Evolutionary conservation across 2,329 filamentous ascomycete genomes (phyloP).

Genomic region (Mycosphaerelloides madeirae): DNA sequence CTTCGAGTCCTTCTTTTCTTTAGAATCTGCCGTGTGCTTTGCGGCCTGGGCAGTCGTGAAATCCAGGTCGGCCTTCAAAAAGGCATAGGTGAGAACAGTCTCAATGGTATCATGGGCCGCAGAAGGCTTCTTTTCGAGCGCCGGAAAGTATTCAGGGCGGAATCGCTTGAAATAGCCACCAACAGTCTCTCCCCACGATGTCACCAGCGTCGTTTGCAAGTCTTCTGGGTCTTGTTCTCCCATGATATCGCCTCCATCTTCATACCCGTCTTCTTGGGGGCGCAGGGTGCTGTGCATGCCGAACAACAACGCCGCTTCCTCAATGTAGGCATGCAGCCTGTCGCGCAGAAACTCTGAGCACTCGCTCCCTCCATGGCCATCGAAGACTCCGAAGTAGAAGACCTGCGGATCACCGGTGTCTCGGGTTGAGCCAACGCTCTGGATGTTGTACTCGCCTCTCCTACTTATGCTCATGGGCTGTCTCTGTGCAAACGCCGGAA

Average conservation of each 20-base stretch:
- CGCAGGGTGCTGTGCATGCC: constrained; percentile 71
- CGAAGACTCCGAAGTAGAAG: constrained; percentile 96
- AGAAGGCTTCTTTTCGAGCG: constrained; percentile 14
- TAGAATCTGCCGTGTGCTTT: constrained; percentile 49
- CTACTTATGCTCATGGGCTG: constrained; percentile 61
- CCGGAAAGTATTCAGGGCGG: constrained; percentile 66
- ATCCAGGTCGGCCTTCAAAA: constrained; percentile 88
- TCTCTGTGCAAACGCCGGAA: constrained; percentile 87
- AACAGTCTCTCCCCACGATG: constrained; percentile 75
- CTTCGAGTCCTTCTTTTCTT: constrained; percentile 8
- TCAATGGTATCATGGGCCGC: constrained; percentile 56
- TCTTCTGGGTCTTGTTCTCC: constrained; percentile 59
- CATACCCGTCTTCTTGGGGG: constrained; percentile 32
- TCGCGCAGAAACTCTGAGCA: constrained; percentile 84
- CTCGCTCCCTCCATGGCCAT: constrained; percentile 86
- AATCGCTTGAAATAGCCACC: constrained; percentile 95
- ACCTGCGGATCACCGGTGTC: constrained; percentile 87
- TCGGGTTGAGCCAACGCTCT: constrained; percentile 58
- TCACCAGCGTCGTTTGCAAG: constrained; percentile 66
- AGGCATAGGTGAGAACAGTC: constrained; percentile 82
- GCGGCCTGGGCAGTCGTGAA: constrained; percentile 85
- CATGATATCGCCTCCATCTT: constrained; percentile 36
- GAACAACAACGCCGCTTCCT: constrained; percentile 72
- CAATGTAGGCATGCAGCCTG: constrained; percentile 81
- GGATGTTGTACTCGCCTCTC: constrained; percentile 25